Base-by-base conservation (phyloP, 257 asterid genomes). In the Apocynum venetum region DNA sequence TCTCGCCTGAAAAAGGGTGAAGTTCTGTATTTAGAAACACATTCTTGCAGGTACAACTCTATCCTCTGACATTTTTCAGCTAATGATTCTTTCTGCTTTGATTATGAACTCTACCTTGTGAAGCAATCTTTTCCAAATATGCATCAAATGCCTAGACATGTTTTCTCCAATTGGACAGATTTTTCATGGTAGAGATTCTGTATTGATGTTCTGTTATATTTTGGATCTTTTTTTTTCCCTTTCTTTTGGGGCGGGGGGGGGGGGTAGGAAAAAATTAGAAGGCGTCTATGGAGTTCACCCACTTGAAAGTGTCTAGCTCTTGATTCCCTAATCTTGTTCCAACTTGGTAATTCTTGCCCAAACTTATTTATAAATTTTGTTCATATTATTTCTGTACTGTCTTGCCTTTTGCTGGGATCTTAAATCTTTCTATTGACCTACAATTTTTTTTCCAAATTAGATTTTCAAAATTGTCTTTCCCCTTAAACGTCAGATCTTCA, bases 1-100 rank as follows among this genome's bases (percentile, higher is more conserved):
- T 91, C 99, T 48, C 99, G 99, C 83, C 81, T 96, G 86, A 93
- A 93, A 88, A 89, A 86, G 87, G 99, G 99, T 35, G 98, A 96
- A 85, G 99, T 93, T 80, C 88, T 96, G 40, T 93, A 90, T 75
- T 88, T 93, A 48, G 99, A 96, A 87, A 91, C 98, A 48, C 96
- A 86, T 84, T 81, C 87, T 76, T 80, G 86, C 87, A 90, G 99
- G 98, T 94, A 86, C 73, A 40, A 71, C 43, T 52, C 73, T 67
- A 52, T 72, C 43, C 53, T 44, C 63, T 51, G 35, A 72, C 47
- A 77, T 64, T 25, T 53, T 8, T 51, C 59, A 41, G 31, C 36
- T 65, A 64, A n/a, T 72, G 41, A 47, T 60, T 47, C 3, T 52
- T 44, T 19, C 48, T 72, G 67, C 15, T 46, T 4, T 25, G 31